phyloP scores from a whole-genome alignment of 352 stramenopile genomes.

The Pythium phragmitis region DNA sequence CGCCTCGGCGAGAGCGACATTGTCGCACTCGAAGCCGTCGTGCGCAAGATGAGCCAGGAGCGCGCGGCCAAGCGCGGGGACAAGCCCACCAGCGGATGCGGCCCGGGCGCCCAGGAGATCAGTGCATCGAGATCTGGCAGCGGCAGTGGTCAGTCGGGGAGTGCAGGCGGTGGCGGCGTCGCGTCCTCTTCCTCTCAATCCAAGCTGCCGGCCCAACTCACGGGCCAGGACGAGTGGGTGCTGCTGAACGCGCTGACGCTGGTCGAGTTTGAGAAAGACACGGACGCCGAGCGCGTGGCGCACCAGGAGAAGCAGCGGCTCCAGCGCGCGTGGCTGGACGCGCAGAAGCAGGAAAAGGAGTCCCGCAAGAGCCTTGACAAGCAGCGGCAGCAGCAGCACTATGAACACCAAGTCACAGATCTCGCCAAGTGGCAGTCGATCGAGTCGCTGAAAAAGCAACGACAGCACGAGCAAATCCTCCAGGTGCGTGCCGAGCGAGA shows the following conservation, averaged over 20 bases:
- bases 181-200: no score
- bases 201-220: conserved; percentile 29
- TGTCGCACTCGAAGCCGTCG: conserved; percentile 52
- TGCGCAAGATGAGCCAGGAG: conserved; percentile 68
- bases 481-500: conserved; percentile 60
- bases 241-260: conserved; percentile 69
- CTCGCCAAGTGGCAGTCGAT: conserved; percentile 49
- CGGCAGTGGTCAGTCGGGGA: neutral
- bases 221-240: conserved; percentile 68
- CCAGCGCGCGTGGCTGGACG: conserved; percentile 66
- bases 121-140: conserved; percentile 10
- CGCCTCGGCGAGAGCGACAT: conserved; percentile 60
- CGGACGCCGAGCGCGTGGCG: conserved; percentile 40
- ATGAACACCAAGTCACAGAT: conserved; percentile 45
- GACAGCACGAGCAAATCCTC: conserved; percentile 45
- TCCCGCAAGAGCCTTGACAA: conserved; percentile 34
- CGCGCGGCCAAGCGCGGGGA: conserved; percentile 27
- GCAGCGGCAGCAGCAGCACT: conserved; percentile 33
- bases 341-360: conserved; percentile 51
- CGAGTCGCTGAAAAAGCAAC: conserved; percentile 51
- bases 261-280: conserved; percentile 68
- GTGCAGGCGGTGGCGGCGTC: neutral
- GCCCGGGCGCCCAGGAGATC: conserved; percentile 22
- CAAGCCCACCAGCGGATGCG: conserved; percentile 2
- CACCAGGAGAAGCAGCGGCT: conserved; percentile 52